Evolutionary conservation across 2,329 filamentous ascomycete genomes (phyloP).

Genomic region (Chalaropsis thielavioides): DNA sequence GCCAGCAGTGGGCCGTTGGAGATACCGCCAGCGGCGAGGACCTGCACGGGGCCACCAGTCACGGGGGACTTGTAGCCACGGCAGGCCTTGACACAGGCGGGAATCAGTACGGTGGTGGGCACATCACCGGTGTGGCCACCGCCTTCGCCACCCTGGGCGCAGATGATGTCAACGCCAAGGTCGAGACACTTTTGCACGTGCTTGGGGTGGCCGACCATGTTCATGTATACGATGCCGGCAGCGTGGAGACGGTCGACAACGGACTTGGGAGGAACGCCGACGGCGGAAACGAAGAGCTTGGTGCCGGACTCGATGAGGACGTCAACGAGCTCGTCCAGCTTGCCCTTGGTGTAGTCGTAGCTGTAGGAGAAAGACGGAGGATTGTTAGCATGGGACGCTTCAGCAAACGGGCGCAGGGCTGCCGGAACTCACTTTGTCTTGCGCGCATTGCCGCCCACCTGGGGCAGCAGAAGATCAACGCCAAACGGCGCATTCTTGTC

Average conservation of each 20-base stretch:
- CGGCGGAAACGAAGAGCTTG: conserved; percentile 89
- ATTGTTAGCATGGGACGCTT: conserved; percentile 13
- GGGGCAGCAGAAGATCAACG: conserved; percentile 82
- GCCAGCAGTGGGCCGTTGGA: conserved; percentile 86
- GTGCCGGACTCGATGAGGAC: conserved; percentile 87
- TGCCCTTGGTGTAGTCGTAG: conserved; percentile 99
- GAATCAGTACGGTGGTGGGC: conserved; percentile 82
- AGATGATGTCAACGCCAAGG: conserved; percentile 88
- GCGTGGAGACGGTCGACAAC: conserved; percentile 85
- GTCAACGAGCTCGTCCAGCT: conserved; percentile 77
- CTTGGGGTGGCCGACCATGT: conserved; percentile 99
- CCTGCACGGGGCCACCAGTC: conserved; percentile 75
- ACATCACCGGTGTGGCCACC: conserved; percentile 94
- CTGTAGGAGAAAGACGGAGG: conserved; percentile 34
- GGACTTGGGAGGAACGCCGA: conserved; percentile 78
- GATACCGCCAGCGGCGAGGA: conserved; percentile 86
- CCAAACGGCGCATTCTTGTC: conserved; percentile 94
- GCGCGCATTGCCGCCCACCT: conserved; percentile 84
- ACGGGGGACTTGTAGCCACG: conserved; percentile 72
- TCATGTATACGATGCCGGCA: conserved; percentile 88
- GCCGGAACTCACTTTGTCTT: conserved; percentile 61
- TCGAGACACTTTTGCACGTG: conserved; percentile 94
- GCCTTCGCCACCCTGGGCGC: conserved; percentile 93
- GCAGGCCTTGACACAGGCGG: conserved; percentile 71
- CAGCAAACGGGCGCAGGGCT: background rate